Conservation (phyloP, 805 yeast genomes). For the Kuraishia molischiana region DNA sequence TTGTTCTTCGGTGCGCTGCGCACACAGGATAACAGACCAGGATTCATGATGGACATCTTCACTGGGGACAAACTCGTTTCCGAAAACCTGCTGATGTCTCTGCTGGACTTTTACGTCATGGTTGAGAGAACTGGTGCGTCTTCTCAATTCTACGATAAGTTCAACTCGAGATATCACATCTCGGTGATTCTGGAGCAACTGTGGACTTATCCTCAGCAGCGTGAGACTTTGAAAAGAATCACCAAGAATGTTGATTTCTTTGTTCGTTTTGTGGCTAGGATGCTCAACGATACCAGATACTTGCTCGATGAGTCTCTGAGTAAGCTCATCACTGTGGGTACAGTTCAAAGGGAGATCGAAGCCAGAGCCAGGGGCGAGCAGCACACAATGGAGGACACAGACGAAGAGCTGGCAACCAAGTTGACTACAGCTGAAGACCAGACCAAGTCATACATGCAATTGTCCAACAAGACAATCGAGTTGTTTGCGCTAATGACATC, state of each 20-base stretch:
- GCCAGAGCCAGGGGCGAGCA: constrained; percentile 29
- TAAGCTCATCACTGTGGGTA: constrained; percentile 69
- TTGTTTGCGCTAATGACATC: constrained; percentile 74
- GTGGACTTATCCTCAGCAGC: constrained; percentile 68
- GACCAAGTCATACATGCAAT: constrained; percentile 73
- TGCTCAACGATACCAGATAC: constrained; percentile 91
- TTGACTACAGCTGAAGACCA: constrained; percentile 58
- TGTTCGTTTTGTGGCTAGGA: constrained; percentile 85
- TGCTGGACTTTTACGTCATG: constrained; percentile 85
- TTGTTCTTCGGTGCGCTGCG: constrained; percentile 68
- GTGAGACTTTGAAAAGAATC: constrained; percentile 64
- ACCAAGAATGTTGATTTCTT: constrained; percentile 69
- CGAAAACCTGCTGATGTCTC: constrained; percentile 65
- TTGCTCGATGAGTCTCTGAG: constrained; percentile 84
- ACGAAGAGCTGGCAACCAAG: constrained; percentile 50
- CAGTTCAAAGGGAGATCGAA: constrained; percentile 55
- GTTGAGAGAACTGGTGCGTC: constrained; percentile 95
- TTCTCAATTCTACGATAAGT: constrained; percentile 92
- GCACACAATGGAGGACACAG: constrained; percentile 35
- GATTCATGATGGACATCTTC: constrained; percentile 62
- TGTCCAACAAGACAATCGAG: constrained; percentile 74
- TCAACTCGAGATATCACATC: constrained; percentile 81
- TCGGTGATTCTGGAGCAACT: constrained; percentile 74
- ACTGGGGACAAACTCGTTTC: constrained; percentile 52
- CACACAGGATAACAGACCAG: constrained; percentile 38